phyloP scores from a whole-genome alignment of 2,329 filamentous ascomycete species.

The Claviceps digitariae region DNA sequence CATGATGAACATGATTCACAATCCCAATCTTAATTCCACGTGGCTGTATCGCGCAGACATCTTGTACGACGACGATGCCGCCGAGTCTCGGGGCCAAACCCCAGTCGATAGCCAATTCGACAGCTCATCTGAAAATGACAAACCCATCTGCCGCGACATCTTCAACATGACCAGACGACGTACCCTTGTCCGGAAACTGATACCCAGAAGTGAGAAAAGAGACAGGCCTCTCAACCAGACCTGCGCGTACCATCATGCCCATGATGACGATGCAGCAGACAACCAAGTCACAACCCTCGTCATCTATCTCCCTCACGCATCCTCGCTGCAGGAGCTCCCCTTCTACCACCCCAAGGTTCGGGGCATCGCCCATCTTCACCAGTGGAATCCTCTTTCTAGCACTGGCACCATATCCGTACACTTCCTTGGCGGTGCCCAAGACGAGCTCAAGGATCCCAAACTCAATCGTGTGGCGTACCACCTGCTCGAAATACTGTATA shows the following conservation, averaged over 20 bases:
- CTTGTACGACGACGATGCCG: constrained; percentile 27
- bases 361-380: constrained; percentile 64
- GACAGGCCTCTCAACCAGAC: constrained; percentile 71
- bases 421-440: constrained; percentile 37
- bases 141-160: constrained; percentile 10
- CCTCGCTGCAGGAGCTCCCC: constrained; percentile 49
- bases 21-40: constrained; percentile 67
- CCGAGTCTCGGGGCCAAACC: constrained; percentile 5
- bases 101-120: neutral
- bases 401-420: constrained; percentile 44
- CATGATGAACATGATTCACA: constrained; percentile 62
- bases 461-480: constrained; percentile 55
- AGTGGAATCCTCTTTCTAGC: constrained; percentile 33
- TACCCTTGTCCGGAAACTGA: constrained; percentile 59
- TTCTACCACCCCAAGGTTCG: constrained; percentile 78
- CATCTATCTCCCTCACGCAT: constrained; percentile 64
- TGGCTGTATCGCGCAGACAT: constrained; percentile 72
- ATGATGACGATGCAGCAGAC: constrained; percentile 8
- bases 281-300: constrained; percentile 29
- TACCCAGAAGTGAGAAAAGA: constrained; percentile 68
- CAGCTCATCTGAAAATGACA: neutral
- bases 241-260: constrained; percentile 52
- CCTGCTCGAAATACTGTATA: constrained; percentile 54
- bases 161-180: constrained; percentile 32
- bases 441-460: constrained; percentile 24